Conservation (phyloP, 2,329 filamentous ascomycete genomes). For the Microdochium bolleyi region DNA sequence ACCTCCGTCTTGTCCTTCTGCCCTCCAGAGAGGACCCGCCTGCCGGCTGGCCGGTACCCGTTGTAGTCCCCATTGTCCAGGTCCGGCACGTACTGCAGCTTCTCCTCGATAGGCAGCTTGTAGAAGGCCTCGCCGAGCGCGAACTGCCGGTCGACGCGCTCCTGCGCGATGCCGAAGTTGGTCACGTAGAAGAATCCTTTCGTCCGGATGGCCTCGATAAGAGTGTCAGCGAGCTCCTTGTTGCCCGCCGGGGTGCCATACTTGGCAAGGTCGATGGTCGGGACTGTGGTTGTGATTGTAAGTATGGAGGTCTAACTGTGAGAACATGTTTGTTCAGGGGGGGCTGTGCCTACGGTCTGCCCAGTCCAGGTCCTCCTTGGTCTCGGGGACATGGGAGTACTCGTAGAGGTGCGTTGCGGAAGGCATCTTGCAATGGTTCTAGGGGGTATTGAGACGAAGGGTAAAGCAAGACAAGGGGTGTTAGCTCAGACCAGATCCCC, state of each 20-base stretch:
- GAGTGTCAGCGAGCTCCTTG: slow-evolving; percentile 13
- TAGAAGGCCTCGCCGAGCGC: slow-evolving; percentile 51
- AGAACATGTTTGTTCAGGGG: background rate
- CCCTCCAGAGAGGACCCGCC: slow-evolving; percentile 8
- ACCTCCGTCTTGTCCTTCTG: slow-evolving; percentile 8
- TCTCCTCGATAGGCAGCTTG: slow-evolving; percentile 47
- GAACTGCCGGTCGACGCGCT: slow-evolving; percentile 50
- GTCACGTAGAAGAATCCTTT: slow-evolving; percentile 53
- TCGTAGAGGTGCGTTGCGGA: slow-evolving; percentile 22
- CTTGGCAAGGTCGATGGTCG: slow-evolving; percentile 23
- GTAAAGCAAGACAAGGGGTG: background rate
- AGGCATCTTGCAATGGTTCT: slow-evolving; percentile 16
- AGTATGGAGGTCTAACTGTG: no score
- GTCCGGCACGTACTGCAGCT: slow-evolving; percentile 44
- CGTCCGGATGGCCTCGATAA: slow-evolving; percentile 24
- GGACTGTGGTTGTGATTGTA: slow-evolving; percentile 11
- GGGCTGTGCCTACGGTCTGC: slow-evolving; percentile 19
- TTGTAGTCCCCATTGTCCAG: slow-evolving; percentile 47
- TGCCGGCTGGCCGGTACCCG: slow-evolving; percentile 42
- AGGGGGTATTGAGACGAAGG: background rate
- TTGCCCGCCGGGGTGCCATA: slow-evolving; percentile 24
- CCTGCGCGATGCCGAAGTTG: slow-evolving; percentile 52
- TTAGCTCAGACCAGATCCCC: background rate
- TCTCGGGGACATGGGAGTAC: slow-evolving; percentile 26
- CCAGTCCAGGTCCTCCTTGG: slow-evolving; percentile 26